Base-by-base conservation (phyloP, 1,139 yeast genomes). In the Pichia sp. region DNA sequence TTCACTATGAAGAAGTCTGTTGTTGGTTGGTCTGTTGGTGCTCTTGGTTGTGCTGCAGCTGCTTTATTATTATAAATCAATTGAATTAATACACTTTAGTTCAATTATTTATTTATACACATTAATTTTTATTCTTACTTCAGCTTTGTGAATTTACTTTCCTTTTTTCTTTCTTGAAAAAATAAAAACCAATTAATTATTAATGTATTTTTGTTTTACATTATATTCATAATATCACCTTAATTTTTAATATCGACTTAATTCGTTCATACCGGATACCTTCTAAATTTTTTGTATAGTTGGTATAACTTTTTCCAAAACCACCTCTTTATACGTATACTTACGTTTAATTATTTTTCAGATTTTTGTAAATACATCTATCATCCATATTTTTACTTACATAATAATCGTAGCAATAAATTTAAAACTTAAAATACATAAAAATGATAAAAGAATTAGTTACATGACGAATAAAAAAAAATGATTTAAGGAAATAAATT, bases 61-160 rank as follows among this genome's bases (percentile, higher is more conserved):
- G 61, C 61, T 31, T 48, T 52, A 34, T 45, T 55, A 40, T 45
- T 55, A 48, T 55, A 51, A 49, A 59, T 39, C 9, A 21, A 21
- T 21, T 6, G 9, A 6, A 29, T 28, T 28, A 28, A 28, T 28
- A 28, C 14, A 16, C 14, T 16, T 27, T 27, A 15, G 13, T 15
- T 28, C 31, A 28, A 16, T 29, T 20, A 22, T 29, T 29, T 31
- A 13, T 19, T 22, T n/a, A 19, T 29, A 15, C 20, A 21, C n/a
- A 24, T 22, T 25, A 16, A 13, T 7, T 18, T 36, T 25, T 10
- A 22, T 16, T 16, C 14, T 22, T 22, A 15, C 31, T 28, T 28
- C 31, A 28, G n/a, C n/a, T n/a, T n/a, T n/a, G n/a, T n/a, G n/a
- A n/a, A n/a, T n/a, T n/a, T n/a, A n/a, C 14, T 16, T 15, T 14